Conservation (phyloP, 257 asterid species). For the Rhazya stricta region DNA sequence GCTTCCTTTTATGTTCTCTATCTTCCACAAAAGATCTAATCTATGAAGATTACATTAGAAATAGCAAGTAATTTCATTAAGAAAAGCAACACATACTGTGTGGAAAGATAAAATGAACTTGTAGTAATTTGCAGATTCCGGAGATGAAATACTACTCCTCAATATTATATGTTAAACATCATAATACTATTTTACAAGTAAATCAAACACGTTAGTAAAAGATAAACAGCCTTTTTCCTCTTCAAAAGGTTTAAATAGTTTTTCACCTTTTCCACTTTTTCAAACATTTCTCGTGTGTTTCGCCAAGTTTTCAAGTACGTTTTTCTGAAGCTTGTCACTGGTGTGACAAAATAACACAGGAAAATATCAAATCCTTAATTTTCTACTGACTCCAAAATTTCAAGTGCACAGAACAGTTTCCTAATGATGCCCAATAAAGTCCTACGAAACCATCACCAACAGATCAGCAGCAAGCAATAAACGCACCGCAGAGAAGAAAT, state of each 20-base stretch:
- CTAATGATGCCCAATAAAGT: background rate
- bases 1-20: background rate
- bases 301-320: background rate
- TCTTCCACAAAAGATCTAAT: too few relatives aligned
- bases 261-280: background rate
- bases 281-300: background rate
- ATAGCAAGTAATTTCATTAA: too few relatives aligned
- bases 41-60: too few relatives aligned
- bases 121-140: background rate
- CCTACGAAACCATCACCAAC: background rate
- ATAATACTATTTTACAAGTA: background rate
- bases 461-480: background rate
- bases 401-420: background rate
- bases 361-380: background rate
- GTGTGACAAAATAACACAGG: background rate
- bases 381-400: background rate
- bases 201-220: background rate
- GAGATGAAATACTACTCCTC: background rate
- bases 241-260: background rate
- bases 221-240: background rate
- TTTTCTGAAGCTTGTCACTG: background rate
- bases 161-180: background rate
- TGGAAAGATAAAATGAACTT: background rate
- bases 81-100: too few relatives aligned
- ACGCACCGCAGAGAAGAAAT: background rate